A percentile compares a stretch with the other conserved stretches of the same genome.
These are phyloP conservation scores for Serendipita sp. DNA, from an alignment of 768 basidiomycete species.

Conservation along the genomic window DNA sequence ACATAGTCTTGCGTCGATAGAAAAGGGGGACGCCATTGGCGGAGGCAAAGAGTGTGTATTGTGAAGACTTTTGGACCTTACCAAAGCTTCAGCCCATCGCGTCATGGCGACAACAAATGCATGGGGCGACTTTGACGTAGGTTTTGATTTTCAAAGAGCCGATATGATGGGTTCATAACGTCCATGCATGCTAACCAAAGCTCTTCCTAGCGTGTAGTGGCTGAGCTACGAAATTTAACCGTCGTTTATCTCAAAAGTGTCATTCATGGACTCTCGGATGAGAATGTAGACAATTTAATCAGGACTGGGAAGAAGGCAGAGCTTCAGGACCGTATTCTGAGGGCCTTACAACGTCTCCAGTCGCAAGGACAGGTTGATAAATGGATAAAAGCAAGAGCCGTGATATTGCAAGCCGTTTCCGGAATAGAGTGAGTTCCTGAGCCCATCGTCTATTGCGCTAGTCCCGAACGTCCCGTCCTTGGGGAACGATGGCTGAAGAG, in stretches of 20 bases:
- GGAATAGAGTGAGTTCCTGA: not conserved
- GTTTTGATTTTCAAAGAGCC: not conserved
- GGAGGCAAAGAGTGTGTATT: not conserved
- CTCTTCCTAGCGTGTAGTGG: not conserved
- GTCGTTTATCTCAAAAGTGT: slow-evolving; percentile 79
- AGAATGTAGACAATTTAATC: slow-evolving; percentile 48
- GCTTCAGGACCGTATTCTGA: slow-evolving; percentile 56
- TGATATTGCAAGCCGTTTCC: not conserved
- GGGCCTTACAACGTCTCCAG: slow-evolving; percentile 12
- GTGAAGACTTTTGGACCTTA: not conserved
- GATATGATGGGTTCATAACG: not conserved
- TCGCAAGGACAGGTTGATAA: slow-evolving; percentile 29
- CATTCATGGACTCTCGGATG: slow-evolving; percentile 59
- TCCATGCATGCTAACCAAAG: not conserved
- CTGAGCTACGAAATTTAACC: slow-evolving; percentile 23
- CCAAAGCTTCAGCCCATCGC: not conserved
- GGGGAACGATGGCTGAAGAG: too few relatives aligned
- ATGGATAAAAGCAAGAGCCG: slow-evolving; percentile 25
- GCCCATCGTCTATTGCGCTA: not conserved
- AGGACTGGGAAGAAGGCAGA: slow-evolving; percentile 82
- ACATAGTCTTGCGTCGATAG: not conserved
- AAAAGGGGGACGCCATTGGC: not conserved
- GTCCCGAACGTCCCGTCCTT: too few relatives aligned
- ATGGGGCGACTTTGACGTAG: slow-evolving; percentile 9
- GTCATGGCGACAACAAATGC: not conserved